Base-by-base conservation (phyloP, 495 filamentous ascomycete genomes). In the Neurospora tetrasperma region DNA sequence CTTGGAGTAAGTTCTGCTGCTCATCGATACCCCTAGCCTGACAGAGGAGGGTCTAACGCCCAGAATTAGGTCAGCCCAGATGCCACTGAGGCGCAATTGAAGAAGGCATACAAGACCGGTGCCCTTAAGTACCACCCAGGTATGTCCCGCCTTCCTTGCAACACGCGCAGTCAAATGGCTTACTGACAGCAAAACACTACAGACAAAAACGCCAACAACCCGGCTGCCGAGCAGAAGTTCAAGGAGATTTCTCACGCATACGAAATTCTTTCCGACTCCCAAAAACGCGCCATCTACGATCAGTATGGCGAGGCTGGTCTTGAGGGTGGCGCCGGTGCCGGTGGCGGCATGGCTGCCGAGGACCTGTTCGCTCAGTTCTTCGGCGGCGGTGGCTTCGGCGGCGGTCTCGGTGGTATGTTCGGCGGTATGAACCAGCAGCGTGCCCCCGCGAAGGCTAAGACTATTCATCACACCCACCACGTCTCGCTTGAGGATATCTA, bases 331-430 rank as follows among this genome's bases (percentile, higher is more conserved):
- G 94, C 90, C 71, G 92, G 83, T 72, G 92, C 83, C 46, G 92
- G 87, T 73, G 89, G 87, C 72, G 96, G 96, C 76, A 97, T 98
- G 94, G 93, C 92, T 76, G 94, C 96, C 54, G 96, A 98, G 83
- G 96, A 98, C 76, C 88, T 98, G 72, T 98, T 99, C 83, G 92
- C 94, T 20, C 94, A 98, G 83, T 98, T 98, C 90, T 99, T 99
- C 79, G 94, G 94, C 75, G 92, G 93, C 59, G 89, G 89, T 69
- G 90, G 89, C 74, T 89, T 89, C 41, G 91, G 94, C 78, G 92
- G 92, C 71, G 90, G 91, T 72, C 87, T 89, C 35, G 91, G 94
- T 76, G 92, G 93, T 74, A 91, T 93, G 81, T 93, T 96, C 85
- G 89, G 94, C 77, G 92, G 93, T 71, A 91, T 91, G 81, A 75